Evolutionary conservation across 345 rosid genomes (phyloP).

Genomic region (Trapa incisa): DNA sequence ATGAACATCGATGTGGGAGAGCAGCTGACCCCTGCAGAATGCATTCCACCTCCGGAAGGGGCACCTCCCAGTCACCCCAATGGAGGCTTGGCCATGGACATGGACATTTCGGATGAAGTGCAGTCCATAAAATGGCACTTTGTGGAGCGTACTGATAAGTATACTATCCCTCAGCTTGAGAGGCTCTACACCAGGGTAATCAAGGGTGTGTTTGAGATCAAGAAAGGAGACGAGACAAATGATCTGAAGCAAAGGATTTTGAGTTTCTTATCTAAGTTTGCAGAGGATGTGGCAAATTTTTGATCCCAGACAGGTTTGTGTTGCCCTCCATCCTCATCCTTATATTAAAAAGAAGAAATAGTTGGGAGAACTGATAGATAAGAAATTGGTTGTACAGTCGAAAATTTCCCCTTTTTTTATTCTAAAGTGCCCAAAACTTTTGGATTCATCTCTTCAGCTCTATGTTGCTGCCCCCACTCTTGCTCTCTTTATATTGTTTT

Average conservation of each 20-base stretch:
- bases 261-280: slow-evolving; percentile 69
- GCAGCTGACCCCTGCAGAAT: slow-evolving; percentile 22
- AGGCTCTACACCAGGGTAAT: slow-evolving; percentile 63
- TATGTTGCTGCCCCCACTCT: too few species aligned
- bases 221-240: slow-evolving; percentile 21
- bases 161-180: slow-evolving; percentile 76
- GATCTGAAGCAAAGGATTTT: slow-evolving; percentile 60
- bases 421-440: not conserved
- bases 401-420: slow-evolving; percentile 22
- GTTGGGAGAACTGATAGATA: slow-evolving; percentile 5
- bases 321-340: not conserved
- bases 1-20: slow-evolving; percentile 23
- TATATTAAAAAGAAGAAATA: not conserved
- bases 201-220: slow-evolving; percentile 55
- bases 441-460: not conserved
- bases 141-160: slow-evolving; percentile 42
- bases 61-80: slow-evolving; percentile 7
- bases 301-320: slow-evolving; percentile 18
- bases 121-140: slow-evolving; percentile 35
- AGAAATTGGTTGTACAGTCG: slow-evolving; percentile 43
- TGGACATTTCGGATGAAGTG: slow-evolving; percentile 27
- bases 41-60: slow-evolving; percentile 10
- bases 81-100: slow-evolving; percentile 23
- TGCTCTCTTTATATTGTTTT: too few species aligned
- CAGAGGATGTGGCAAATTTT: slow-evolving; percentile 59